Evolutionary conservation across 305 asterid genomes (phyloP).

Genomic region (Withania somnifera): DNA sequence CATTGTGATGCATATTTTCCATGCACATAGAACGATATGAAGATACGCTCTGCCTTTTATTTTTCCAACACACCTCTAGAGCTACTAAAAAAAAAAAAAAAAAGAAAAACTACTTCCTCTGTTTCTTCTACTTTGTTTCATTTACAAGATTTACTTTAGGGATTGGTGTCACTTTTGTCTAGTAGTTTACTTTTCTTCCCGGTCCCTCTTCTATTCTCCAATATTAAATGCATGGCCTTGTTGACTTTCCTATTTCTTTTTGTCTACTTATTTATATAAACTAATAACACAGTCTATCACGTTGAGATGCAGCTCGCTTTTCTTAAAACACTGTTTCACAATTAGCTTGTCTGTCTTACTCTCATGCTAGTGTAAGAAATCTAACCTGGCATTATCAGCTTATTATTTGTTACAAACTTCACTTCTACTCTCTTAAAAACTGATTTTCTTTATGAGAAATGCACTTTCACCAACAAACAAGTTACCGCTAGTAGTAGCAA

Average conservation of each 20-base stretch:
- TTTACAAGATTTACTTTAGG: slow-evolving; percentile 2
- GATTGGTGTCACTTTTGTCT: slow-evolving; percentile 1
- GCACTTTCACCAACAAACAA: neutral
- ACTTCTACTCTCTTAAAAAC: neutral
- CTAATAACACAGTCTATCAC: neutral
- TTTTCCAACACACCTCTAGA: neutral
- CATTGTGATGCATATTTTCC: neutral
- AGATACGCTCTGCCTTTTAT: neutral
- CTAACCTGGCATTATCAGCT: neutral
- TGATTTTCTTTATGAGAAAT: neutral
- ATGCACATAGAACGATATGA: slow-evolving; percentile 3
- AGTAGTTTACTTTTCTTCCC: neutral
- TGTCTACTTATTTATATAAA: neutral
- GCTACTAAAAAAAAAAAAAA: neutral
- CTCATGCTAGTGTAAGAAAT: neutral
- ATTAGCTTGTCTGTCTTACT: neutral
- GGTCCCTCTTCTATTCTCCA: neutral
- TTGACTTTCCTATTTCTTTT: neutral
- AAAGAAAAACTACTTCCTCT: neutral
- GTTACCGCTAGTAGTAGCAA: neutral
- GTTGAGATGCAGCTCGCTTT: neutral
- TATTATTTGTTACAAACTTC: neutral
- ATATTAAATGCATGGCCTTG: neutral
- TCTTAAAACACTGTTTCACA: neutral
- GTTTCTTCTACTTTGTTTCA: neutral